Conservation (phyloP, 164 flowering plant species). For the Kingdonia uniflora region DNA sequence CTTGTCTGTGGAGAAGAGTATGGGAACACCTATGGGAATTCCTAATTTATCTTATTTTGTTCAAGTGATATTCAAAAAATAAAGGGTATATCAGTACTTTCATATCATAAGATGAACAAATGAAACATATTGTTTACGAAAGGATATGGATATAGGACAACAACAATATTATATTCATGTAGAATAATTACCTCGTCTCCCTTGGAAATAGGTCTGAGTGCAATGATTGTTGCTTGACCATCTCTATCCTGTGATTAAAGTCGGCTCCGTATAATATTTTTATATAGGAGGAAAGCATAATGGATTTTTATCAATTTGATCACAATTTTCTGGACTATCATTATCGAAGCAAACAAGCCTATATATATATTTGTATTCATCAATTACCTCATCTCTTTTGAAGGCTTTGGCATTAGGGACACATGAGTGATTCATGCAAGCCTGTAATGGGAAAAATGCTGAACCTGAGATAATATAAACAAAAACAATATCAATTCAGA, state of each 20-base stretch:
- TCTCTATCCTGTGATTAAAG: conserved; percentile 63
- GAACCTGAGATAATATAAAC: conserved; percentile 42
- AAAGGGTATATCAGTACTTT: too few species aligned
- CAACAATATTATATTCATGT: too few species aligned
- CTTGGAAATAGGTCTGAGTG: conserved; percentile 37
- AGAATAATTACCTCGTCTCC: conserved; percentile 68
- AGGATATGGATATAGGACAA: too few species aligned
- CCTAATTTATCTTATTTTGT: too few species aligned
- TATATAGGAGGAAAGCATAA: too few species aligned
- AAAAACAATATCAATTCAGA: neutral
- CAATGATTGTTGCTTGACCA: conserved; percentile 84
- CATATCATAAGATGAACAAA: too few species aligned
- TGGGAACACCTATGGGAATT: too few species aligned
- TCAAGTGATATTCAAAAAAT: too few species aligned
- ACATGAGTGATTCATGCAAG: conserved; percentile 98
- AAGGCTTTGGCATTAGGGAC: conserved; percentile 91
- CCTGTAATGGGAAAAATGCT: conserved; percentile 86
- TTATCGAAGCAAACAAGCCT: neutral
- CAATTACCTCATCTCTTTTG: conserved; percentile 86
- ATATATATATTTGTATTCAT: neutral
- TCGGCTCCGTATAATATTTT: too few species aligned
- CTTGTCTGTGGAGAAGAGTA: too few species aligned
- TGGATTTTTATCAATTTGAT: too few species aligned
- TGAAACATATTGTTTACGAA: too few species aligned
- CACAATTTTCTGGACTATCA: neutral